Evolutionary conservation across 2,329 filamentous ascomycete species (phyloP), one percentile per base, ranked within the genome.

Genomic region (Xylaria sp.): DNA sequence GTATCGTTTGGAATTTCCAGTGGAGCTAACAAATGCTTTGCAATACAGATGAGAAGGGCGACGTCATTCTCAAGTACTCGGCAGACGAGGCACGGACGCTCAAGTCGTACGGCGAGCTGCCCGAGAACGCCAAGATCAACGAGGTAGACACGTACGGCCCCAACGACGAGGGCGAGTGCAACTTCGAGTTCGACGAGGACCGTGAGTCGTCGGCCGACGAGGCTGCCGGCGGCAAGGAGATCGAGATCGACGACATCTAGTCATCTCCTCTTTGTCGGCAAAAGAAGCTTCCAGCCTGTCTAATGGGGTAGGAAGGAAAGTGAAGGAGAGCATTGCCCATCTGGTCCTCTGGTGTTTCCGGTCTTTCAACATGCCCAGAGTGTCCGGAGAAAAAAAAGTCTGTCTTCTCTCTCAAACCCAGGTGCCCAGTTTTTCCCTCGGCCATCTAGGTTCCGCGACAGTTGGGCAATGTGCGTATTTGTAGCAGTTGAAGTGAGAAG

Each of bases 121-220:
- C 94, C 66, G 94, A 97, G 79, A 90, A 86, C 70, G 94, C 94
- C 74, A 97, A 97, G 89, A 99, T 99, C 86, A 99, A 99, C 86
- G 94, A 99, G 85, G 96, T 92, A 62, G 94, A 97, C 76, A 96
- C 91, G 44, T 96, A 89, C 71, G 86, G 91, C 70, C 90, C 92
- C 76, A 90, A 92, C 74, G 92, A 92, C 75, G 89, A 96, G 74
- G 93, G 94, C 76, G 91, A 96, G 71, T 91, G 90, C 79, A 94
- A 94, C 78, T 96, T 99, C 82, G 94, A 97, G 80, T 97, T 97
- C 81, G 94, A 95, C 78, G 92, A 97, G 75, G 93, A 96, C 76
- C 82, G 88, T 63, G 88, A 90, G 69, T 83, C 80, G 46, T 77
- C 83, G 38, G 74, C 72, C 21, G 83, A 83, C 26, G 80, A 79